Conservation (phyloP, 2,329 filamentous ascomycete species). For the Beauveria varroae region DNA sequence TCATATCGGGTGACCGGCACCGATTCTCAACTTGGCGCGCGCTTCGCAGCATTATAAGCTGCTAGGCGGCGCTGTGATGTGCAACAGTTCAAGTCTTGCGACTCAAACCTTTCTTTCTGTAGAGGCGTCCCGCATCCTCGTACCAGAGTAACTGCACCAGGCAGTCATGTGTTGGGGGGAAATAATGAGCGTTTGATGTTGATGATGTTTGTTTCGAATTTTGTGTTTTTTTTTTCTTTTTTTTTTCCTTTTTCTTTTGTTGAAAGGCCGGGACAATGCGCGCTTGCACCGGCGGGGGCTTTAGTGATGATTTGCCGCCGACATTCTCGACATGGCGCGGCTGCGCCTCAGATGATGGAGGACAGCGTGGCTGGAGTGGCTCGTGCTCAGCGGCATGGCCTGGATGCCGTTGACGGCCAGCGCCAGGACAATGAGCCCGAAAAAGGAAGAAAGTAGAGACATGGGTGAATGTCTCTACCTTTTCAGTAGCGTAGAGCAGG, state of each 20-base stretch:
- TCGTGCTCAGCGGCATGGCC: background rate
- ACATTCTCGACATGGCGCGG: conserved; percentile 6
- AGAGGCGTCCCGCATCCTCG: too few species aligned
- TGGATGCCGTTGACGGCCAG: conserved; percentile 1
- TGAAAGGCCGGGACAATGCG: background rate
- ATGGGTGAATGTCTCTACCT: background rate
- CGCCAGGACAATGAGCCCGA: conserved; percentile 2
- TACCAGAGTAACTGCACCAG: background rate
- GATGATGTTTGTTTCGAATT: background rate
- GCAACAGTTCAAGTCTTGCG: too few species aligned
- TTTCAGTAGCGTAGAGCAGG: background rate
- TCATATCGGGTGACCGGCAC: background rate
- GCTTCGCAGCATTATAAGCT: background rate
- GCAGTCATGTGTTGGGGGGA: too few species aligned
- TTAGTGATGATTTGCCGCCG: background rate
- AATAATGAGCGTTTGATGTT: too few species aligned
- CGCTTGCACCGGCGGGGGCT: background rate
- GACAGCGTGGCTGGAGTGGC: background rate
- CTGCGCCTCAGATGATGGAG: conserved; percentile 3
- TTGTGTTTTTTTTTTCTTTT: background rate
- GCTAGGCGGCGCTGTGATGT: too few species aligned
- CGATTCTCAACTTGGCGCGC: background rate
- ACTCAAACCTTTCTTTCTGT: too few species aligned
- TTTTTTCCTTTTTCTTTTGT: background rate
- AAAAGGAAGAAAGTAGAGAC: conserved; percentile 4